These are phyloP conservation scores for Trichopus zeylanicus DNA, from an alignment of 116 monocot genomes.

Conservation along the genomic window DNA sequence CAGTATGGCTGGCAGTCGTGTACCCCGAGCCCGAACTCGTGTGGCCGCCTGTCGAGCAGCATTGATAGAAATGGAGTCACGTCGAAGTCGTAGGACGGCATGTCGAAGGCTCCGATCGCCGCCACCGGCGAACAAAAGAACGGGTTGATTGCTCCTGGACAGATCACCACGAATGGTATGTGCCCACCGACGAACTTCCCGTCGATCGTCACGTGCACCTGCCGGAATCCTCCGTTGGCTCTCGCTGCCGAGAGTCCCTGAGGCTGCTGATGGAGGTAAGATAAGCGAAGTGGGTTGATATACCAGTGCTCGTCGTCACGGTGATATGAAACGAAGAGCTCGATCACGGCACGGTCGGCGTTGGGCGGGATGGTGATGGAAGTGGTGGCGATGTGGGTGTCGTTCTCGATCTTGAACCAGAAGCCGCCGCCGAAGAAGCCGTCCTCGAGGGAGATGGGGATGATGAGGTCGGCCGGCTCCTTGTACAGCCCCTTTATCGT, in stretches of 20 bases:
- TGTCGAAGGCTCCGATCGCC: slow-evolving; percentile 24
- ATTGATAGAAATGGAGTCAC: no score
- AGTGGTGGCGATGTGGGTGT: no score
- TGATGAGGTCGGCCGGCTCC: slow-evolving; percentile 5
- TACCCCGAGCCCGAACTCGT: slow-evolving; percentile 20
- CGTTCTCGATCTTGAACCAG: no score
- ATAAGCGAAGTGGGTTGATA: slow-evolving; percentile 33
- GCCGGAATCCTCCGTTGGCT: no score
- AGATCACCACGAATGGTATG: no score
- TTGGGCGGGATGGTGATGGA: slow-evolving; percentile 26
- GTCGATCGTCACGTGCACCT: no score
- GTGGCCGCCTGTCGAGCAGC: slow-evolving; percentile 12
- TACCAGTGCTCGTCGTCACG: slow-evolving; percentile 51
- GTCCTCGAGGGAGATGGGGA: no score
- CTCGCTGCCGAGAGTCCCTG: no score
- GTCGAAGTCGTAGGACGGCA: slow-evolving; percentile 32
- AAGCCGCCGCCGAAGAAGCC: no score
- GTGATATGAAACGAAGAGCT: slow-evolving; percentile 43
- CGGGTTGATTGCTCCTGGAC: no score
- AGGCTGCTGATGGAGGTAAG: no score
- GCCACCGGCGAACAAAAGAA: slow-evolving; percentile 26
- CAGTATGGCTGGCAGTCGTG: slow-evolving; percentile 15
- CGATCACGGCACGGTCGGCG: slow-evolving; percentile 40
- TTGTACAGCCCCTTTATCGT: slow-evolving; percentile 17
- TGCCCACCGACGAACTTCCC: no score